Percentiles rank a stretch among this genome's conserved stretches.
Evolutionary conservation across 1,139 yeast genomes (phyloP).

Genomic region (Pichia sp.): DNA sequence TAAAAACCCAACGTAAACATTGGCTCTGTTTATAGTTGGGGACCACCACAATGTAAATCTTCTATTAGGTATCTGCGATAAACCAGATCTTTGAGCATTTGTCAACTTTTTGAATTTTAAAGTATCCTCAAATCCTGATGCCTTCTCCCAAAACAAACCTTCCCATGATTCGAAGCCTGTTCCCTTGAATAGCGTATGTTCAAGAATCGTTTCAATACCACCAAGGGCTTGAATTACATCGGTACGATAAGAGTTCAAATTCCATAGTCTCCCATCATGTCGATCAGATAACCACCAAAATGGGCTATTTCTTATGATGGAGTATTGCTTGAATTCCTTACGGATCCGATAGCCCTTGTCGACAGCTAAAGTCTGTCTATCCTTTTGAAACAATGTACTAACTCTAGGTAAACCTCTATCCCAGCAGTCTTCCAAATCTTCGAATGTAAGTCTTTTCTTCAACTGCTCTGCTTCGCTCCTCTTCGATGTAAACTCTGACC

Average conservation of each 20-base stretch:
- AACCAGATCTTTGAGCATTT: constrained; percentile 95
- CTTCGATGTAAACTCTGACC: constrained; percentile 95
- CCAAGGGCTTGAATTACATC: constrained; percentile 97
- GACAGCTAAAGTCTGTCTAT: constrained; percentile 88
- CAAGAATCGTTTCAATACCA: constrained; percentile 93
- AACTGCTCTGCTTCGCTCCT: constrained; percentile 84
- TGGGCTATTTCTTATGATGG: constrained; percentile 71
- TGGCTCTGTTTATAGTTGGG: constrained; percentile 96
- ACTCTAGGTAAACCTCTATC: constrained; percentile 96
- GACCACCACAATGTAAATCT: constrained; percentile 99
- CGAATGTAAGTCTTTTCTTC: constrained; percentile 82
- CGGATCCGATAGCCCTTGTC: constrained; percentile 92
- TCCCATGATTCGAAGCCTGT: constrained; percentile 99
- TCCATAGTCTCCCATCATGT: constrained; percentile 97
- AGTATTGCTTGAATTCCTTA: constrained; percentile 70
- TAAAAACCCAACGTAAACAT: constrained; percentile 94
- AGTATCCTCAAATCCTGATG: constrained; percentile 94
- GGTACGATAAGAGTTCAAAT: constrained; percentile 83
- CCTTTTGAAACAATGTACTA: constrained; percentile 91
- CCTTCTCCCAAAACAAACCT: constrained; percentile 97
- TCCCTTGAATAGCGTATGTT: constrained; percentile 91
- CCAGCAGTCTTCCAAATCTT: constrained; percentile 93
- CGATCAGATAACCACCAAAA: constrained; percentile 96
- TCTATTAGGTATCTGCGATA: constrained; percentile 96
- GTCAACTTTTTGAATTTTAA: constrained; percentile 91